phyloP scores from a whole-genome alignment of 805 yeast genomes.

The Candida morakotiae region DNA sequence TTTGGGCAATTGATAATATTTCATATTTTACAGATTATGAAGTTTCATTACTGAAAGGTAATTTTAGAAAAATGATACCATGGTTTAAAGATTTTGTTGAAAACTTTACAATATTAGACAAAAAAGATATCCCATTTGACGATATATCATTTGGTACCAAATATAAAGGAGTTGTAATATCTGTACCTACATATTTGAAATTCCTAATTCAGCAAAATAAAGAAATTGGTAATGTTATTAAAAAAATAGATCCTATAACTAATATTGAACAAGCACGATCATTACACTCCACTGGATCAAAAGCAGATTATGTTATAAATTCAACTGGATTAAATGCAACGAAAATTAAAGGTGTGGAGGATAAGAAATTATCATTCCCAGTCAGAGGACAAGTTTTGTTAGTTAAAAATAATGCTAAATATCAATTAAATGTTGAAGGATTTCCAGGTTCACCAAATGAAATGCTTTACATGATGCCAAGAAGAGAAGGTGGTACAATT shows the following conservation, averaged over 20 bases:
- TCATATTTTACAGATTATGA: conserved; percentile 14
- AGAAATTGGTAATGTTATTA: conserved; percentile 45
- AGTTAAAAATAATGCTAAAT: conserved; percentile 39
- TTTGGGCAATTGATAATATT: conserved; percentile 22
- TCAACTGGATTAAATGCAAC: conserved; percentile 52
- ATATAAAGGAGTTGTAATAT: conserved; percentile 54
- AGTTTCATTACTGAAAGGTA: conserved; percentile 6
- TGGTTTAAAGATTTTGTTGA: conserved; percentile 50
- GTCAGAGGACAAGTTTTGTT: conserved; percentile 60
- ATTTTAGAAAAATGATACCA: conserved; percentile 13
- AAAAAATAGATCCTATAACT: conserved; percentile 33
- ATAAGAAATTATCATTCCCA: conserved; percentile 38
- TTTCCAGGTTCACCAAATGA: conserved; percentile 37
- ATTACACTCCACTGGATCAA: conserved; percentile 35
- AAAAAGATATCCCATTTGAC: conserved; percentile 33
- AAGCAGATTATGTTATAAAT: conserved; percentile 51
- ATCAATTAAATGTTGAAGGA: conserved; percentile 29
- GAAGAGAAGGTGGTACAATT: conserved; percentile 69
- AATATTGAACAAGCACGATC: conserved; percentile 48
- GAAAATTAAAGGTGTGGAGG: conserved; percentile 43
- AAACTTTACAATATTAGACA: conserved; percentile 30
- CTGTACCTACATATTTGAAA: conserved; percentile 53
- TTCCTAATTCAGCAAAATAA: conserved; percentile 46
- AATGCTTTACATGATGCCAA: conserved; percentile 57
- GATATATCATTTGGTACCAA: conserved; percentile 42